phyloP scores from a whole-genome alignment of 2,329 filamentous ascomycete genomes.

The Ceratocystis alfenasii region DNA sequence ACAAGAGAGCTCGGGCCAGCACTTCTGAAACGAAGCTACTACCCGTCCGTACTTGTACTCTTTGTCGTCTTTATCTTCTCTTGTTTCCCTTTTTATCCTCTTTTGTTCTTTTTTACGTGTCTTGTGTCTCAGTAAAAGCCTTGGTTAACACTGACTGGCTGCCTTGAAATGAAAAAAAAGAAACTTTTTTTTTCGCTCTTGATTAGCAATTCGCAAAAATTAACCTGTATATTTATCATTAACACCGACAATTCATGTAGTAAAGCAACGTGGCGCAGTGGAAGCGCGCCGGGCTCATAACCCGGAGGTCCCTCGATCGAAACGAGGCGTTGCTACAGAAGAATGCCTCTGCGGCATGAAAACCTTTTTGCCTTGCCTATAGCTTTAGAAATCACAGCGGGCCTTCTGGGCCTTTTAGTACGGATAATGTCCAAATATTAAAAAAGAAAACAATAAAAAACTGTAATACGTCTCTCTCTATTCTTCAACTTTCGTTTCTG shows the following conservation, averaged over 20 bases:
- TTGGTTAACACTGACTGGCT: too few relatives aligned
- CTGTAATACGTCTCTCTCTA: too few relatives aligned
- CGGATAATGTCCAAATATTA: too few relatives aligned
- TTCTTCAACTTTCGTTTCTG: not conserved
- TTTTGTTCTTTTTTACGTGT: not conserved
- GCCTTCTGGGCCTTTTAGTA: too few relatives aligned
- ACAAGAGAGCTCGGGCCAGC: constrained; percentile 1
- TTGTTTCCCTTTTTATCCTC: not conserved
- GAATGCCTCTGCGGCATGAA: not conserved
- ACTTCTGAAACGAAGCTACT: constrained; percentile 9
- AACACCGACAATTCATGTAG: not conserved
- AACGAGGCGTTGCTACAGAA: constrained; percentile 21
- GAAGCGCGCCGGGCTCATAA: constrained; percentile 23
- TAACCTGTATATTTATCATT: not conserved
- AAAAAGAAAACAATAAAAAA: too few relatives aligned
- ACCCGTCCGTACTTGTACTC: not conserved
- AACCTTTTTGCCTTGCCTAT: not conserved
- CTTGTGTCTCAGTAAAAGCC: too few relatives aligned
- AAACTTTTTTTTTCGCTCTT: not conserved
- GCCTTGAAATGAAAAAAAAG: not conserved
- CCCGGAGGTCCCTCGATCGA: constrained; percentile 22
- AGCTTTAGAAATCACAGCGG: not conserved
- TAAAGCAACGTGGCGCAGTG: constrained; percentile 22
- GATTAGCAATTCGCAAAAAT: not conserved
- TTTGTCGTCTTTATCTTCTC: not conserved